Conservation (phyloP, 345 rosid species). For the Arabidopsis arenosa region DNA sequence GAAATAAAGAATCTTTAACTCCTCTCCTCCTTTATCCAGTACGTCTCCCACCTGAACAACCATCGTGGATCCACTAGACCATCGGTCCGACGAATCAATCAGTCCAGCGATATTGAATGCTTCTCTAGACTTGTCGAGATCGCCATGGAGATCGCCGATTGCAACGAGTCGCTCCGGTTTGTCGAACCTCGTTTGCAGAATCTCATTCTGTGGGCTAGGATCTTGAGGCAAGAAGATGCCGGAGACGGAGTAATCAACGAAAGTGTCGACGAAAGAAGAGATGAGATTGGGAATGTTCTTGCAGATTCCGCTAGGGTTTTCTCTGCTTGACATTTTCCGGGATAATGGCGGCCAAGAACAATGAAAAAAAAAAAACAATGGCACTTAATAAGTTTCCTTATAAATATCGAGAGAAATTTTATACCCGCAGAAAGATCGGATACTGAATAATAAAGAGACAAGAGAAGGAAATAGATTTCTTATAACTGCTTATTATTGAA, state of each 20-base stretch:
- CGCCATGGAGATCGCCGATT: conserved; percentile 91
- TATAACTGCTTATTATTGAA: too few species aligned
- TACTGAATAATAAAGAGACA: too few species aligned
- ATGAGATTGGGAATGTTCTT: conserved; percentile 54
- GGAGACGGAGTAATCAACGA: conserved; percentile 74
- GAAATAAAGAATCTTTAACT: conserved; percentile 77
- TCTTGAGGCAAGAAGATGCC: conserved; percentile 62
- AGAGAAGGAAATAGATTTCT: too few species aligned
- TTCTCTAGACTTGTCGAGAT: conserved; percentile 68
- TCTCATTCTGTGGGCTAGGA: conserved; percentile 31
- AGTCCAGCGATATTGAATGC: conserved; percentile 75
- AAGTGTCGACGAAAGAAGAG: conserved; percentile 80
- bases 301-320: conserved; percentile 49
- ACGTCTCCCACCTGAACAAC: conserved; percentile 89
- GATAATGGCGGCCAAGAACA: conserved; percentile 21
- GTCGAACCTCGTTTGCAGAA: conserved; percentile 54
- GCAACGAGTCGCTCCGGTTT: conserved; percentile 72
- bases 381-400: background rate
- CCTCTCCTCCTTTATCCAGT: conserved; percentile 85
- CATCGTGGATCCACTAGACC: conserved; percentile 79
- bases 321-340: conserved; percentile 43
- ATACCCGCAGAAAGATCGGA: too few species aligned
- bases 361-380: background rate
- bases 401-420: too few species aligned
- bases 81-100: conserved; percentile 61